These are phyloP conservation scores for Cymbidium sinense DNA, from an alignment of 106 monocot genomes.

Conservation along the genomic window DNA sequence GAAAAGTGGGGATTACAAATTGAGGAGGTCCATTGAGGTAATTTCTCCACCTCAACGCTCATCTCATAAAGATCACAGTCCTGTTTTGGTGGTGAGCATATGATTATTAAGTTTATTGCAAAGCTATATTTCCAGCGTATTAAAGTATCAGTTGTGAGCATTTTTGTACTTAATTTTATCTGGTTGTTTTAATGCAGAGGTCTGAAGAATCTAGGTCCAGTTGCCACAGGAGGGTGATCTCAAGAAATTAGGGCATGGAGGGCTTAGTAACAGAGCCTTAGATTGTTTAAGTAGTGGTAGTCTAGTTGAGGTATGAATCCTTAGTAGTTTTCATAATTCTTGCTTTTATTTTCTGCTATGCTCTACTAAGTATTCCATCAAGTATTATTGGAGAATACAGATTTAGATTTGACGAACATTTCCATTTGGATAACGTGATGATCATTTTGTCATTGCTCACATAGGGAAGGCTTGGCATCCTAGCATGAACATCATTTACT, in stretches of 20 bases:
- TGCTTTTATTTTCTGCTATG: too few relatives aligned
- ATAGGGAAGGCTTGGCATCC: too few relatives aligned
- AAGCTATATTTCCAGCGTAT: background rate
- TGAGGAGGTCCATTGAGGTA: background rate
- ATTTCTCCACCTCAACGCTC: slow-evolving; percentile 14
- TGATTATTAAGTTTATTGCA: background rate
- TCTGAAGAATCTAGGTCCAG: slow-evolving; percentile 21
- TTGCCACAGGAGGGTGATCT: slow-evolving; percentile 15
- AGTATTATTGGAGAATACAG: background rate
- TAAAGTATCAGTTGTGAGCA: background rate
- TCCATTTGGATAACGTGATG: background rate
- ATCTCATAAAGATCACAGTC: slow-evolving; percentile 42
- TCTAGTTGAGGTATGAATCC: slow-evolving; percentile 31
- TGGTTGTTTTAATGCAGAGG: slow-evolving; percentile 8
- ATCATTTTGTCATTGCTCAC: too few relatives aligned
- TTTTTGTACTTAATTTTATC: background rate
- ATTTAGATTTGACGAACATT: background rate
- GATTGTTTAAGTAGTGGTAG: slow-evolving; percentile 20
- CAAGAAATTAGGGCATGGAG: slow-evolving; percentile 11
- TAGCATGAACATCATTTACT: too few relatives aligned
- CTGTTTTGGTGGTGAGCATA: slow-evolving; percentile 36
- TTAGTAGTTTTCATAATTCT: background rate
- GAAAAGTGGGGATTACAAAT: background rate
- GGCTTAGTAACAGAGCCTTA: slow-evolving; percentile 11
- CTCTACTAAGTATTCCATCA: background rate